A percentile compares a stretch with the other conserved stretches of the same genome.
phyloP scores from a whole-genome alignment of 345 rosid species.

The Eucalyptus regnans region DNA sequence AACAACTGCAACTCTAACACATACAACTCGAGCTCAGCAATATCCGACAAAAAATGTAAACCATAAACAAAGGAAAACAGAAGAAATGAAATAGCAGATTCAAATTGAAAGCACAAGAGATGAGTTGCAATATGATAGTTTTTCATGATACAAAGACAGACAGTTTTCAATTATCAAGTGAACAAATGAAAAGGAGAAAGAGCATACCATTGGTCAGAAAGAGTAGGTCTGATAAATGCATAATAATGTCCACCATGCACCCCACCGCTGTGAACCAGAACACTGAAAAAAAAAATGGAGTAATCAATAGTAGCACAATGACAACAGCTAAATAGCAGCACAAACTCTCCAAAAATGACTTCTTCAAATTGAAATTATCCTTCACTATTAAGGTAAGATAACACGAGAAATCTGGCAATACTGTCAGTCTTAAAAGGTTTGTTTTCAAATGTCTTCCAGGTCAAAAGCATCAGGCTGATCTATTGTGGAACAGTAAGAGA shows the following conservation, averaged over 20 bases:
- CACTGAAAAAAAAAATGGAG: slow-evolving; percentile 36
- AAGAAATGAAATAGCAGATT: neutral
- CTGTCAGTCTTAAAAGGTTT: neutral
- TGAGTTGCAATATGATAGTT: neutral
- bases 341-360: neutral
- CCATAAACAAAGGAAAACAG: neutral
- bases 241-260: slow-evolving; percentile 98
- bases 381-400: neutral
- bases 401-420: neutral
- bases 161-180: neutral
- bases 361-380: neutral
- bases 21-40: neutral
- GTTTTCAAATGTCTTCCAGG: neutral
- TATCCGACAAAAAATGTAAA: neutral
- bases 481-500: neutral
- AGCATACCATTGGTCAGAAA: slow-evolving; percentile 83
- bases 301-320: neutral
- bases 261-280: slow-evolving; percentile 94
- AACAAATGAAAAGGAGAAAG: neutral
- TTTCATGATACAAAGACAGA: neutral
- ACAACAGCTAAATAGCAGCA: neutral
- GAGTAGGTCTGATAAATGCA: slow-evolving; percentile 96
- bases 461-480: neutral
- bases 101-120: neutral
- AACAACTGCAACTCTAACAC: neutral